These are phyloP conservation scores for Erysiphe pisi DNA, from an alignment of 2,329 filamentous ascomycete genomes.

Conservation along the genomic window DNA sequence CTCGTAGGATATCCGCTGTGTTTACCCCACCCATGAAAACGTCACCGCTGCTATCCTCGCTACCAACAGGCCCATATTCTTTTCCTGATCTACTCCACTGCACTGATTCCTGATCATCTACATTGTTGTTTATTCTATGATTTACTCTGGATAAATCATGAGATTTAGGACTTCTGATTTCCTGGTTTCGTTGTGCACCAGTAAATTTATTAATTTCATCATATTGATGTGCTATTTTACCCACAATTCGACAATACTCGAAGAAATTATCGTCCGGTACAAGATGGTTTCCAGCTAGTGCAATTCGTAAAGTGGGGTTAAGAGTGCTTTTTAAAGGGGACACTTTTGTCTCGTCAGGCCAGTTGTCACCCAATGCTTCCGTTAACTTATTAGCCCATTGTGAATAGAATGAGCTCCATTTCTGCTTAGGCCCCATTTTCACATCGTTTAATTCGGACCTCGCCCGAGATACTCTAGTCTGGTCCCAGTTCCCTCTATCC, in stretches of 20 bases:
- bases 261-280: neutral
- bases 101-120: neutral
- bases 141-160: neutral
- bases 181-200: neutral
- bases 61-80: neutral
- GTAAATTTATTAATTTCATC: neutral
- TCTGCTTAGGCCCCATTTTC: neutral
- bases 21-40: constrained; percentile 16
- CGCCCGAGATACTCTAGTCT: neutral
- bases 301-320: neutral
- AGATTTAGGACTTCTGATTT: neutral
- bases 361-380: neutral
- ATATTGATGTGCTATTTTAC: neutral
- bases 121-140: neutral
- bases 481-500: neutral
- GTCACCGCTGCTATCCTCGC: neutral
- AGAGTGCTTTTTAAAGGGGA: neutral
- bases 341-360: constrained; percentile 1
- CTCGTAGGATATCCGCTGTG: neutral
- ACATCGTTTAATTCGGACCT: neutral
- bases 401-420: neutral
- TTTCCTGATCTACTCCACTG: neutral
- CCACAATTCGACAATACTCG: neutral
- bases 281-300: neutral
- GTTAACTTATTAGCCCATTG: neutral